A percentile compares a stretch with the other conserved stretches of the same genome.
Conservation (phyloP, 495 filamentous ascomycete genomes). For the Saxispiralis lemnorum region DNA sequence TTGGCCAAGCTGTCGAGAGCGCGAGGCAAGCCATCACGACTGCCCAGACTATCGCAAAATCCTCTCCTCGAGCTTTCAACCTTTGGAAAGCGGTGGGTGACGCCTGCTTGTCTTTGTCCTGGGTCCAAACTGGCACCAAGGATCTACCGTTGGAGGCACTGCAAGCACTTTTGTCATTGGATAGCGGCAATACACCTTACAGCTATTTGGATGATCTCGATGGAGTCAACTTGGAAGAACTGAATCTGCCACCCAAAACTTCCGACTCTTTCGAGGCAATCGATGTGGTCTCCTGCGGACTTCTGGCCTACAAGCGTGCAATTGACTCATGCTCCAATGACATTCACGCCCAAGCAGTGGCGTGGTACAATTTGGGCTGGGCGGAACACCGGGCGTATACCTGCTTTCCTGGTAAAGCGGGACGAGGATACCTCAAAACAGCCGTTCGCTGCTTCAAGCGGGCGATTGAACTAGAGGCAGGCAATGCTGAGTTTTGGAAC, state of each 20-base stretch:
- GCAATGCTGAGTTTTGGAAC: constrained; percentile 97
- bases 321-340: constrained; percentile 58
- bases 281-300: constrained; percentile 17
- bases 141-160: constrained; percentile 41
- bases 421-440: constrained; percentile 53
- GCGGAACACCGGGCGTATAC: constrained; percentile 68
- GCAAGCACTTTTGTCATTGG: constrained; percentile 33
- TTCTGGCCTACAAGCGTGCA: constrained; percentile 74
- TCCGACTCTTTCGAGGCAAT: constrained; percentile 38
- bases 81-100: constrained; percentile 91
- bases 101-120: constrained; percentile 65
- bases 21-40: constrained; percentile 42
- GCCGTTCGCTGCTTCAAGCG: constrained; percentile 87
- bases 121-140: constrained; percentile 44
- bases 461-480: constrained; percentile 86
- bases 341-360: constrained; percentile 77
- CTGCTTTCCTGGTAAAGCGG: constrained; percentile 32
- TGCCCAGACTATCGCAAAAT: constrained; percentile 33
- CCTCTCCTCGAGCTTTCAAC: constrained; percentile 59
- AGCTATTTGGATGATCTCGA: constrained; percentile 54
- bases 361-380: constrained; percentile 94
- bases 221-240: constrained; percentile 31
- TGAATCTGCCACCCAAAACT: constrained; percentile 11
- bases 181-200: constrained; percentile 36
- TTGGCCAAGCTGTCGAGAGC: constrained; percentile 55